phyloP scores from a whole-genome alignment of 768 basidiomycete genomes.

The Naganishia antarctica region DNA sequence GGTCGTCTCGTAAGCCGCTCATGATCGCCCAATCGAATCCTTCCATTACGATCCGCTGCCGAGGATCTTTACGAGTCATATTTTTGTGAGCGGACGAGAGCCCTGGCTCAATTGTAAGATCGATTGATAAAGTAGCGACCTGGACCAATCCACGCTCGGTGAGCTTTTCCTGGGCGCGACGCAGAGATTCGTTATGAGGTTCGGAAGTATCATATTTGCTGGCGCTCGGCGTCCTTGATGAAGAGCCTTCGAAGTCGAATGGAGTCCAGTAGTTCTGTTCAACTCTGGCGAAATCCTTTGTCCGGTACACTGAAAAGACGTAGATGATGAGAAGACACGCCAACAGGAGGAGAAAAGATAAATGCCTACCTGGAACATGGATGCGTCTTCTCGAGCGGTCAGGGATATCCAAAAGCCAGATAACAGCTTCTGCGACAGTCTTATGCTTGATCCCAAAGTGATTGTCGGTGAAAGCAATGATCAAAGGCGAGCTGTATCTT shows the following conservation, averaged over 20 bases:
- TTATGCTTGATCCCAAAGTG: background rate
- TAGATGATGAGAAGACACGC: background rate
- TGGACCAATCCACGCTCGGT: conserved; percentile 4
- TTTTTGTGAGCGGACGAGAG: conserved; percentile 15
- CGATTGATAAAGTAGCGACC: conserved; percentile 7
- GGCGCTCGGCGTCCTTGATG: background rate
- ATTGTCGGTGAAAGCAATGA: conserved; percentile 13
- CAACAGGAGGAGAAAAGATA: background rate
- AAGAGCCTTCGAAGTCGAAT: conserved; percentile 4
- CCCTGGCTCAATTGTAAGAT: conserved; percentile 17
- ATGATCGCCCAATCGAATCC: conserved; percentile 21
- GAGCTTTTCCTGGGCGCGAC: background rate
- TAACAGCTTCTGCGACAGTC: conserved; percentile 12
- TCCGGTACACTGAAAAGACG: conserved; percentile 7
- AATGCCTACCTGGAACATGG: conserved; percentile 15
- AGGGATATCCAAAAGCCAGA: conserved; percentile 20
- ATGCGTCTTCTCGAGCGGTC: conserved; percentile 10
- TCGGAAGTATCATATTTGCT: background rate
- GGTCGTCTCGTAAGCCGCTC: conserved; percentile 17
- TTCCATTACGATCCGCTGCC: conserved; percentile 15
- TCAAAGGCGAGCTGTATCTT: conserved; percentile 17
- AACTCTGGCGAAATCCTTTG: conserved; percentile 14
- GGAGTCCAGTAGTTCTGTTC: conserved; percentile 26
- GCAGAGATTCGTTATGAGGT: background rate
- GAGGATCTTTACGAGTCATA: conserved; percentile 2